Conservation (phyloP, 73 alveolate genomes). For the Tetrahymena borealis region DNA sequence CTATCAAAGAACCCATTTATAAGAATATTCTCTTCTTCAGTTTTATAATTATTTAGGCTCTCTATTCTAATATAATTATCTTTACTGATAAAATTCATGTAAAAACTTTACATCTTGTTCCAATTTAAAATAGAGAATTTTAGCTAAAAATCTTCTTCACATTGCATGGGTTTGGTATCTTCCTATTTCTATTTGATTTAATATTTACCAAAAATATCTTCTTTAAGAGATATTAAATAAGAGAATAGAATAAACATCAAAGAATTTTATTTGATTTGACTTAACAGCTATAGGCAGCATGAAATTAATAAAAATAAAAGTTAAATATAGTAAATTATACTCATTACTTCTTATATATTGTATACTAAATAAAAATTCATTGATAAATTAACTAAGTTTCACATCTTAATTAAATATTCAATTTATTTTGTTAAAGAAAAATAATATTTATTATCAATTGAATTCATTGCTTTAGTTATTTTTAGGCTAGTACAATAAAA, state of each 20-base stretch:
- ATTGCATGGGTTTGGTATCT: background rate
- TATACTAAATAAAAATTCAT: too few species aligned
- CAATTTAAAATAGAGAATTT: background rate
- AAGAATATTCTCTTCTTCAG: background rate
- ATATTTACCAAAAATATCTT: background rate
- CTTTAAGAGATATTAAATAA: background rate
- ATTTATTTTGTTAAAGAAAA: too few species aligned
- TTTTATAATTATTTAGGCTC: background rate
- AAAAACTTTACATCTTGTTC: background rate
- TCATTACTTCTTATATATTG: too few species aligned
- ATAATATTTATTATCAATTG: too few species aligned
- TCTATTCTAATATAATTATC: background rate
- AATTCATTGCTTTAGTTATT: too few species aligned
- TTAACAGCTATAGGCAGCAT: too few species aligned
- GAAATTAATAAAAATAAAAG: too few species aligned
- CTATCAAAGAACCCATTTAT: background rate
- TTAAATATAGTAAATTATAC: too few species aligned
- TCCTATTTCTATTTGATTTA: background rate
- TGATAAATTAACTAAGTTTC: too few species aligned
- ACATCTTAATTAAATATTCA: too few species aligned
- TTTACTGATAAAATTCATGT: background rate
- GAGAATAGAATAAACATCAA: background rate
- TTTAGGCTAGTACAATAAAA: too few species aligned
- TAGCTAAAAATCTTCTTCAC: background rate
- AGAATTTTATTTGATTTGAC: background rate